Base-by-base conservation (phyloP, 352 stramenopile species). In the Pythium myriotylum region DNA sequence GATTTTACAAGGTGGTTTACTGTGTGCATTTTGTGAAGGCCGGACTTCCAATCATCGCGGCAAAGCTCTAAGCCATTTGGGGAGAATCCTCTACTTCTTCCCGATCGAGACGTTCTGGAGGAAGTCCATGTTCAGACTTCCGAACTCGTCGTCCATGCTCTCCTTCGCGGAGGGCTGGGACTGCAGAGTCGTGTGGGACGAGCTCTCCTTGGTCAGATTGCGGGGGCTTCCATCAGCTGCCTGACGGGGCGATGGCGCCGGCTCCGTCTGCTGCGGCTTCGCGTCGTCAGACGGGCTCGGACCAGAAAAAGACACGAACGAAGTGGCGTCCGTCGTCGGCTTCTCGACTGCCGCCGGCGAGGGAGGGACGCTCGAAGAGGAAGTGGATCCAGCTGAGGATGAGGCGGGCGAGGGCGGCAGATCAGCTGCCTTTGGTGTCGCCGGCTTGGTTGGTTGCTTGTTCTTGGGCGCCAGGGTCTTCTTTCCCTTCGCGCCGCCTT, bases 71-170 rank as follows among this genome's bases (percentile, higher is more conserved):
- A n/a, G n/a, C n/a, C n/a, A n/a, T n/a, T n/a, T n/a, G n/a, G n/a
- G n/a, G n/a, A n/a, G n/a, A n/a, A n/a, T 23, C 24, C 14, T 50
- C 41, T 57, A 67, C 32, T 67, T 14, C 32, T 72, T 66, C 14
- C 63, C 69, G 37, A 79, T 48, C 20, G 60, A 72, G 23, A 84
- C 63, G 35, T 57, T 77, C 42, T 74, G 74, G 67, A 94, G 72
- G 63, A 94, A 94, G 72, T 92, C 83, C 73, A 94, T 75, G 77
- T 94, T 92, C 49, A 94, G 67, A 49, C 73, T 77, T 12, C 74
- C 73, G 41, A 77, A 71, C 10, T 86, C 70, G 19, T 84, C 77
- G 4, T 87, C 77, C 12, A 65, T 37, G 52, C 54, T 65, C 13
- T 83, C 72, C 12, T 82, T 70, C 0, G 63, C 65, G n/a, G 69